Evolutionary conservation across 2,329 filamentous ascomycete species (phyloP).

Genomic region (Ceratocystis alfenasii): DNA sequence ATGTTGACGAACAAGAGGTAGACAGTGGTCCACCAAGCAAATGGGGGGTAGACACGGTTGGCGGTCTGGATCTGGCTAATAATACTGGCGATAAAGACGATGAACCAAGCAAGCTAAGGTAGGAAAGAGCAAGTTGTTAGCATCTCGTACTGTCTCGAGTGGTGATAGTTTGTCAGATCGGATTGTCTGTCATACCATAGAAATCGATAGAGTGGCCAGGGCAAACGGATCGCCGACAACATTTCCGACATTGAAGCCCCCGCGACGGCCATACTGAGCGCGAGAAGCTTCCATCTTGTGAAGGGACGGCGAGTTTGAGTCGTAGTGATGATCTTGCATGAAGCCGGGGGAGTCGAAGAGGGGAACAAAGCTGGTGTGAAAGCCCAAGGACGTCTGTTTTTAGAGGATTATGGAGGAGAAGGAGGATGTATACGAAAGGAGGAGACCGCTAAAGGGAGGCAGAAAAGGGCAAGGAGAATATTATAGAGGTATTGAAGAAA

Average conservation of each 20-base stretch:
- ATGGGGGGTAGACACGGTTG: constrained; percentile 56
- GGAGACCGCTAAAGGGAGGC: background rate
- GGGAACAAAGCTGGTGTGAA: background rate
- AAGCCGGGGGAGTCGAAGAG: background rate
- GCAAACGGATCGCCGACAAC: constrained; percentile 95
- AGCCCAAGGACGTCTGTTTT: too few species aligned
- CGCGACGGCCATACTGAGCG: constrained; percentile 42
- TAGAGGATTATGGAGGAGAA: background rate
- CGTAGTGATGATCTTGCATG: constrained; percentile 63
- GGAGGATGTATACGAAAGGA: background rate
- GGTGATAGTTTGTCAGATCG: background rate
- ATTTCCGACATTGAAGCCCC: constrained; percentile 67
- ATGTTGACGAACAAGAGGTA: constrained; percentile 76
- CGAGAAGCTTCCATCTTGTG: constrained; percentile 68
- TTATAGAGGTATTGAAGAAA: background rate
- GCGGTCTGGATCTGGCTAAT: constrained; percentile 28
- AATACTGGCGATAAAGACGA: constrained; percentile 77
- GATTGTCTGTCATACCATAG: constrained; percentile 50
- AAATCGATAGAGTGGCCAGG: constrained; percentile 84
- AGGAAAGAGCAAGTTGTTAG: background rate
- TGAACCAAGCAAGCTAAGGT: constrained; percentile 86
- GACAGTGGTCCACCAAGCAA: constrained; percentile 81
- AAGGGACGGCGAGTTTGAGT: constrained; percentile 59
- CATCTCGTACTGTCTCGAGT: background rate
- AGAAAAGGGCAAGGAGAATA: background rate